phyloP scores from a whole-genome alignment of 2,329 filamentous ascomycete species.

The Emmonsia crescens region DNA sequence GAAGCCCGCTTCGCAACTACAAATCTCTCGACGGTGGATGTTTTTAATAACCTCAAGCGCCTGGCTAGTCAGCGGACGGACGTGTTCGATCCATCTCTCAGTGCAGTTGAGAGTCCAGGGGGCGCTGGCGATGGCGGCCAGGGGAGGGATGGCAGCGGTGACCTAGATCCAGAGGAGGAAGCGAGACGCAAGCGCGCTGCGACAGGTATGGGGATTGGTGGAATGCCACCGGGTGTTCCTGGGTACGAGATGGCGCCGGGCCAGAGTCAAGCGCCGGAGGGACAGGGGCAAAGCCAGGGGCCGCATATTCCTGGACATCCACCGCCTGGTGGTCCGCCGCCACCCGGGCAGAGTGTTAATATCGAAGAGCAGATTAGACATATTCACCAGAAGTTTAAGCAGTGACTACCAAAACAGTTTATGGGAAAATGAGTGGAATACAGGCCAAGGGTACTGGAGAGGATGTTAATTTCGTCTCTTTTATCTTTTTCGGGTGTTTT shows the following conservation, averaged over 20 bases:
- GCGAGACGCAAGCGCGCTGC: conserved; percentile 66
- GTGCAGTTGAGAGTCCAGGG: conserved; percentile 13
- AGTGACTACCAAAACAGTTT: conserved; percentile 12
- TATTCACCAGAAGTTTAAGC: conserved; percentile 48
- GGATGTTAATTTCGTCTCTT: not conserved
- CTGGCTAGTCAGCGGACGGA: conserved; percentile 79
- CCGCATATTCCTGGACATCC: conserved; percentile 12
- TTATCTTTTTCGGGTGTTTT: not conserved
- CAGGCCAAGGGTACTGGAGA: not conserved
- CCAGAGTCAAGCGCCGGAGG: conserved; percentile 39
- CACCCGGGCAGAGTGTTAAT: conserved; percentile 45
- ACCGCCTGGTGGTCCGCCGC: conserved; percentile 13
- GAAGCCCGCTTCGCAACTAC: conserved; percentile 76
- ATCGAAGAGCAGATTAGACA: conserved; percentile 76
- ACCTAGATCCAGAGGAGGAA: conserved; percentile 60
- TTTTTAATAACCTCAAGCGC: conserved; percentile 91
- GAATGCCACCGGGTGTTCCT: conserved; percentile 39
- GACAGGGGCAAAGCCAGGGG: conserved; percentile 27
- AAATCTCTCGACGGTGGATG: conserved; percentile 74
- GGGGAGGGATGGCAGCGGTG: not conserved
- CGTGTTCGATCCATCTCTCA: conserved; percentile 57
- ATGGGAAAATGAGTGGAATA: not conserved
- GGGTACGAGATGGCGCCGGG: conserved; percentile 1
- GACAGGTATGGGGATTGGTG: conserved; percentile 33
- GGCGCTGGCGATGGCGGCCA: not conserved